phyloP scores from a whole-genome alignment of 2,329 filamentous ascomycete species.

The Penicillium sp. region DNA sequence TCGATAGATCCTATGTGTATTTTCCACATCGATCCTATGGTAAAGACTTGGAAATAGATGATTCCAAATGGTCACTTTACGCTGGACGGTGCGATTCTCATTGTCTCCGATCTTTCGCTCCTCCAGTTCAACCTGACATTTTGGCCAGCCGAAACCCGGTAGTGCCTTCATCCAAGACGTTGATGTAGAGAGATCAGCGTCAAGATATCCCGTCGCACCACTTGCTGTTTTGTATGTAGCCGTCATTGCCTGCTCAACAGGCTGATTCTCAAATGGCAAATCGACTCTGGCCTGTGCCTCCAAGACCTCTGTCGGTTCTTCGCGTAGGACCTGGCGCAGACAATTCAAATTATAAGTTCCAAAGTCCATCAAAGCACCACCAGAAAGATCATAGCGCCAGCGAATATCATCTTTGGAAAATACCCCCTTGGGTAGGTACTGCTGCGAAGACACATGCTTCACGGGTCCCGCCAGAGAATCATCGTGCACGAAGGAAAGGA shows the following conservation, averaged over 20 bases:
- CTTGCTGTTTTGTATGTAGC: neutral
- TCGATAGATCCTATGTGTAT: constrained; percentile 32
- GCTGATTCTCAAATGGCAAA: neutral
- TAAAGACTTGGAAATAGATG: constrained; percentile 16
- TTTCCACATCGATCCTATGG: constrained; percentile 31
- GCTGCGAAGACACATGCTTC: neutral
- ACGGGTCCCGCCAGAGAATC: neutral
- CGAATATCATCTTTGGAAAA: constrained; percentile 45
- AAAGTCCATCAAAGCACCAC: constrained; percentile 38
- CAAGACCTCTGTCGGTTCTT: constrained; percentile 34
- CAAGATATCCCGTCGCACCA: neutral
- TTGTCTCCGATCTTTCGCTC: constrained; percentile 24
- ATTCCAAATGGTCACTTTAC: constrained; percentile 7
- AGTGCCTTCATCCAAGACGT: neutral
- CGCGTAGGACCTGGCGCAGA: constrained; percentile 42
- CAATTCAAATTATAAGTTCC: constrained; percentile 43
- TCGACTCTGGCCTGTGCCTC: constrained; percentile 14
- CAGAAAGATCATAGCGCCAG: constrained; percentile 44
- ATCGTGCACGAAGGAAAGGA: constrained; percentile 20
- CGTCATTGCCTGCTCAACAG: neutral
- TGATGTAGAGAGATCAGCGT: neutral
- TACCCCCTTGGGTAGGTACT: constrained; percentile 27
- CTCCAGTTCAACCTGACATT: neutral
- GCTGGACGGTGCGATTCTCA: constrained; percentile 22
- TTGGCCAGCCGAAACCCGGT: neutral